These are phyloP conservation scores for Globisporangium lucens DNA, from an alignment of 352 stramenopile genomes.

Conservation along the genomic window DNA sequence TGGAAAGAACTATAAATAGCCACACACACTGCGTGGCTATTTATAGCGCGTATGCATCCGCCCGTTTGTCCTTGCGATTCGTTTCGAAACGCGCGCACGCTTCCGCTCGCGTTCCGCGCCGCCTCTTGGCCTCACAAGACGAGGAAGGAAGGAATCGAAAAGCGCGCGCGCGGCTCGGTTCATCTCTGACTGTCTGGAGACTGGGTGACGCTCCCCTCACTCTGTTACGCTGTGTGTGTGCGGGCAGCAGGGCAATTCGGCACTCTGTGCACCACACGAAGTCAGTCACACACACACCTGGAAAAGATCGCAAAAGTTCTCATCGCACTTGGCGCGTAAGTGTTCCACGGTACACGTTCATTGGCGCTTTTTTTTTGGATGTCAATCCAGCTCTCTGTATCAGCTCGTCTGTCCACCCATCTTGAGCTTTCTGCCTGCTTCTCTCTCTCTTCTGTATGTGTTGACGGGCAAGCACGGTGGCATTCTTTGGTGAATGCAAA, in stretches of 20 bases:
- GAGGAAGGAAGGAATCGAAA: too few species aligned
- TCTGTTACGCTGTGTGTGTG: not conserved
- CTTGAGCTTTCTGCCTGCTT: not conserved
- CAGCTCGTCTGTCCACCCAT: too few species aligned
- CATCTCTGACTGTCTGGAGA: too few species aligned
- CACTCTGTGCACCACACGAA: too few species aligned
- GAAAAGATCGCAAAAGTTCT: not conserved
- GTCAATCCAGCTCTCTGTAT: too few species aligned
- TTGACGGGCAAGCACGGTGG: not conserved
- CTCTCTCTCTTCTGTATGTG: not conserved
- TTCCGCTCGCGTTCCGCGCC: not conserved
- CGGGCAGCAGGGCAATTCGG: too few species aligned
- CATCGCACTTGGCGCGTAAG: not conserved
- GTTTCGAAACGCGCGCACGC: constrained; percentile 1
- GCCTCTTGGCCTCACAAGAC: not conserved
- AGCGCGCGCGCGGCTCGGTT: too few species aligned
- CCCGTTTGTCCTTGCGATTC: not conserved
- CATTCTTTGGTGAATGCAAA: not conserved
- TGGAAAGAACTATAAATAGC: not conserved
- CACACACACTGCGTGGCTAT: too few species aligned
- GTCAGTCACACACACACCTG: not conserved
- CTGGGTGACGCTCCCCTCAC: too few species aligned
- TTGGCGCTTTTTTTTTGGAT: not conserved
- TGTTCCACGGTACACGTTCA: not conserved
- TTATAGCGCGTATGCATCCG: too few species aligned